Conservation (phyloP, 2,329 filamentous ascomycete species). For the Fusarium dimerum region DNA sequence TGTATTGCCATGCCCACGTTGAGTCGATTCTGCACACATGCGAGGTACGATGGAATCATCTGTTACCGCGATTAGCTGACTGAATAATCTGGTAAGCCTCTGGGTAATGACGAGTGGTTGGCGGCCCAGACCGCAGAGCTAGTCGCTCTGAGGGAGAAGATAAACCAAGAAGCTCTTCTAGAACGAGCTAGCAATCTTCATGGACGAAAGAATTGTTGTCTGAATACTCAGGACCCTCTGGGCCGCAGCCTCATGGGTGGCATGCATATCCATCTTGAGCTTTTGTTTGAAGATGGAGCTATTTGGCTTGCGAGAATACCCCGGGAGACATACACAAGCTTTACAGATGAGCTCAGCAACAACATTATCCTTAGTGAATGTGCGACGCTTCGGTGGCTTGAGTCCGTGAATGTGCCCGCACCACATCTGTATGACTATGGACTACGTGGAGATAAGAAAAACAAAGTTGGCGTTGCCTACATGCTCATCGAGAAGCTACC, state of each 20-base stretch:
- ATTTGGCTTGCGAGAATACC: slow-evolving; percentile 10
- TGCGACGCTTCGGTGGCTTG: slow-evolving; percentile 16
- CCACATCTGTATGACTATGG: slow-evolving; percentile 25
- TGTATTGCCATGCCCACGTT: slow-evolving; percentile 7
- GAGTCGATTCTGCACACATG: slow-evolving; percentile 1
- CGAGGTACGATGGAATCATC: slow-evolving; percentile 1
- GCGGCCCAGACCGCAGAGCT: slow-evolving; percentile 18
- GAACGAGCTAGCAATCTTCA: slow-evolving; percentile 14
- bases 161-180: slow-evolving; percentile 14
- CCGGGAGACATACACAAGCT: slow-evolving; percentile 8
- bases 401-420: slow-evolving; percentile 28
- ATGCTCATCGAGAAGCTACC: slow-evolving; percentile 29
- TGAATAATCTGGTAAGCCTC: too few relatives aligned
- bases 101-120: slow-evolving; percentile 19
- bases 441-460: slow-evolving; percentile 18
- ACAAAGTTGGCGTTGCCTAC: slow-evolving; percentile 28
- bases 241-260: slow-evolving; percentile 6
- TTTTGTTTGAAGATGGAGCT: slow-evolving; percentile 11
- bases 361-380: slow-evolving; percentile 11
- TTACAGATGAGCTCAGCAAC: slow-evolving; percentile 4
- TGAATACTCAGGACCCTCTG: slow-evolving; percentile 9
- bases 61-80: too few relatives aligned
- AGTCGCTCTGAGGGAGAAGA: slow-evolving; percentile 15
- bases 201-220: slow-evolving; percentile 12
- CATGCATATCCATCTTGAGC: slow-evolving; percentile 11